A percentile compares a stretch with the other conserved stretches of the same genome.
phyloP scores from a whole-genome alignment of 2,329 filamentous ascomycete genomes.

The Cordyceps pruinosa region DNA sequence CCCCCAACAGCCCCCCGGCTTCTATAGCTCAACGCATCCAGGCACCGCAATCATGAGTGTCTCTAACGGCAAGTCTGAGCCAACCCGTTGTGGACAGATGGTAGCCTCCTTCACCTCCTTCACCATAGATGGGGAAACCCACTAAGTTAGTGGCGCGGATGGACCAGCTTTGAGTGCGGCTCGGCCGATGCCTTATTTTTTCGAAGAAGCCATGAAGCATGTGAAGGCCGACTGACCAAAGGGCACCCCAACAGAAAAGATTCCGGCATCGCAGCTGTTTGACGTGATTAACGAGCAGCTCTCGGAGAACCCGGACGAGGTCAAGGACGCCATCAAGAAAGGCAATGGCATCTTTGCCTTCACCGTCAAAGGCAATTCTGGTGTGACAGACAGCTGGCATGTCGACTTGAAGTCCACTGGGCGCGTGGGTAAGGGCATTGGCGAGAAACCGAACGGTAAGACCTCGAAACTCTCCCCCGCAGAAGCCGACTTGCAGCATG shows the following conservation, averaged over 20 bases:
- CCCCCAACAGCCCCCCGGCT: background rate
- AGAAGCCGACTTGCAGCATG: background rate
- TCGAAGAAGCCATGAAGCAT: background rate
- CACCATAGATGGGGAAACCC: background rate
- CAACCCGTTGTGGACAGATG: background rate
- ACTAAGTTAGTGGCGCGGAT: background rate
- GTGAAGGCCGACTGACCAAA: background rate
- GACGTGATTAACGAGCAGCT: slow-evolving; percentile 70
- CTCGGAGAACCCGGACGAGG: slow-evolving; percentile 55
- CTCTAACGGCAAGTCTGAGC: background rate
- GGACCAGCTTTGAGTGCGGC: background rate
- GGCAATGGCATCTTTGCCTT: slow-evolving; percentile 77
- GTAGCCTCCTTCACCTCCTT: background rate
- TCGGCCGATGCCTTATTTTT: background rate
- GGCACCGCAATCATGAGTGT: background rate
- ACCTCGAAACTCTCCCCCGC: slow-evolving; percentile 7
- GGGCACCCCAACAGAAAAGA: slow-evolving; percentile 47
- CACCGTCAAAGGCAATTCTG: slow-evolving; percentile 73
- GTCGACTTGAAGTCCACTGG: slow-evolving; percentile 84
- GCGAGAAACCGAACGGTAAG: slow-evolving; percentile 70
- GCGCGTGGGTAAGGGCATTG: slow-evolving; percentile 64
- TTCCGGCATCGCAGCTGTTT: slow-evolving; percentile 78
- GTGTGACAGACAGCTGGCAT: slow-evolving; percentile 73
- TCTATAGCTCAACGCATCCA: background rate
- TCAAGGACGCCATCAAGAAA: slow-evolving; percentile 74